Percentiles rank a stretch among this genome's conserved stretches.
phyloP scores from a whole-genome alignment of 78 protist species.

The Pelomyxa schiedti region DNA sequence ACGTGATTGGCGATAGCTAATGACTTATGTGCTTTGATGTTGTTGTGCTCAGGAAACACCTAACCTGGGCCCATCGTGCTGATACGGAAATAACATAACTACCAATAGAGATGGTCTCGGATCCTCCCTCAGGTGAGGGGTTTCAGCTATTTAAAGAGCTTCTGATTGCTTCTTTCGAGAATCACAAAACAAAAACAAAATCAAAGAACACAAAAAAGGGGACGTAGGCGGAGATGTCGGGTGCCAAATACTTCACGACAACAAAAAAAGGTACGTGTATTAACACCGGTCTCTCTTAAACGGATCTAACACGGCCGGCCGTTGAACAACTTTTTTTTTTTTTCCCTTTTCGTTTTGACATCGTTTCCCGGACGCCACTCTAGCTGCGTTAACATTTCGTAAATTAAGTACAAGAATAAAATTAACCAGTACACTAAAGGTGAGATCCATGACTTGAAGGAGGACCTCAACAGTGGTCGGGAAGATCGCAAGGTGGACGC shows the following conservation, averaged over 20 bases:
- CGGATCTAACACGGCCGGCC: not conserved
- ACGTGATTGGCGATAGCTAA: too few relatives aligned
- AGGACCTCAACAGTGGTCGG: slow-evolving; percentile 46
- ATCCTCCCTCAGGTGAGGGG: too few relatives aligned
- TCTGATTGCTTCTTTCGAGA: too few relatives aligned
- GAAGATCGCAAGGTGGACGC: slow-evolving; percentile 78
- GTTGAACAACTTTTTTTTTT: not conserved
- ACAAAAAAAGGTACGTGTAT: not conserved
- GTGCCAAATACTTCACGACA: not conserved
- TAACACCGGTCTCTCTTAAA: not conserved
- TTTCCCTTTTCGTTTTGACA: not conserved
- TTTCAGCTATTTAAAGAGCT: too few relatives aligned
- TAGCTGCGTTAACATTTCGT: not conserved
- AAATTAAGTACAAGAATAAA: not conserved
- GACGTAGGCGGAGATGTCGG: too few relatives aligned
- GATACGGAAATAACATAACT: too few relatives aligned
- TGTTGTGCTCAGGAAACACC: too few relatives aligned
- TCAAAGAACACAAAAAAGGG: too few relatives aligned
- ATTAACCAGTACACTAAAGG: slow-evolving; percentile 13
- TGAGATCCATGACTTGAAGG: slow-evolving; percentile 53
- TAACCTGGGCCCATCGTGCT: too few relatives aligned
- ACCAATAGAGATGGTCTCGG: too few relatives aligned
- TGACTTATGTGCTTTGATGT: too few relatives aligned
- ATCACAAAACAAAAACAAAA: too few relatives aligned
- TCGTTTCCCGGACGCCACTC: not conserved